phyloP scores from a whole-genome alignment of 805 yeast genomes.

The Cyberlindnera bimundalis region DNA sequence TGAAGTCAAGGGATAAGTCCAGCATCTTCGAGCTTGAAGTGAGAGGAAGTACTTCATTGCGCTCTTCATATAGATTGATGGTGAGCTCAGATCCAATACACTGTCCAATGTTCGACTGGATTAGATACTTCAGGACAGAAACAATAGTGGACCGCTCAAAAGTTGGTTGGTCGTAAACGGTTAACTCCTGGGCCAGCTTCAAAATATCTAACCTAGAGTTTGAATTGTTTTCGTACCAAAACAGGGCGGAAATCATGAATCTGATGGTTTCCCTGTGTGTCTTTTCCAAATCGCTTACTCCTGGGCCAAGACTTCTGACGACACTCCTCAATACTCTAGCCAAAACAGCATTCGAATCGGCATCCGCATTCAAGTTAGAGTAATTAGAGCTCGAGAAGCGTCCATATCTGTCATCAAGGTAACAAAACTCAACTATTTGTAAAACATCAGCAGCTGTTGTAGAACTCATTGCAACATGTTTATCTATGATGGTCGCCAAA shows the following conservation, averaged over 20 bases:
- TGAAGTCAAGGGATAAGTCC: constrained; percentile 49
- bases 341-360: constrained; percentile 42
- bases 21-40: constrained; percentile 40
- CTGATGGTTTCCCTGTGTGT: constrained; percentile 31
- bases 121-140: constrained; percentile 29
- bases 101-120: constrained; percentile 33
- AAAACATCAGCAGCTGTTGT: constrained; percentile 43
- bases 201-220: constrained; percentile 35
- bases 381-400: constrained; percentile 38
- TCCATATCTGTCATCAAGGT: constrained; percentile 49
- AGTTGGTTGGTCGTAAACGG: constrained; percentile 41
- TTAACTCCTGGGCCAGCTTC: constrained; percentile 42
- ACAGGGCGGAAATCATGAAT: constrained; percentile 34
- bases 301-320: constrained; percentile 58
- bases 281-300: constrained; percentile 33
- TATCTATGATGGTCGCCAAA: constrained; percentile 50
- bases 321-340: constrained; percentile 43
- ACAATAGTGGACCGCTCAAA: constrained; percentile 31
- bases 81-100: constrained; percentile 28
- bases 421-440: constrained; percentile 35
- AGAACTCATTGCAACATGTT: constrained; percentile 46
- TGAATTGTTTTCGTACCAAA: constrained; percentile 34
- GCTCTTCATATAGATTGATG: constrained; percentile 36
- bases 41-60: constrained; percentile 41
- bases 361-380: constrained; percentile 47